Evolutionary conservation across 805 yeast species (phyloP).

Genomic region (Metschnikowia borealis): DNA sequence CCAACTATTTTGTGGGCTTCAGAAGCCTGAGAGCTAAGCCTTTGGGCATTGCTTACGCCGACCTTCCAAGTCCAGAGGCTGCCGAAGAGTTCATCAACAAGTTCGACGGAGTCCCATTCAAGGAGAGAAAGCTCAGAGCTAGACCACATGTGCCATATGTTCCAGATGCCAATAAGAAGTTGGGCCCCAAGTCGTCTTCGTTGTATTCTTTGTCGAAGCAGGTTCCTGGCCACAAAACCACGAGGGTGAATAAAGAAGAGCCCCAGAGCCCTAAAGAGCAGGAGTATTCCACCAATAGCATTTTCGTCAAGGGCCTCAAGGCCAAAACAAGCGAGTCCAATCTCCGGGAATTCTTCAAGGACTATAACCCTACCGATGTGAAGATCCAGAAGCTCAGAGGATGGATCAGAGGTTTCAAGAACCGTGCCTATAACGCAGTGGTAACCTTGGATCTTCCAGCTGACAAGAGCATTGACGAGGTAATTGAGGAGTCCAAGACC

Average conservation of each 20-base stretch:
- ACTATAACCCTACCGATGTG: constrained; percentile 44
- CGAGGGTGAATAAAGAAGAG: constrained; percentile 5
- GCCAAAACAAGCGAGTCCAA: constrained; percentile 41
- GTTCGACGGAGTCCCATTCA: constrained; percentile 25
- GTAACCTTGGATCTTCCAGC: constrained; percentile 38
- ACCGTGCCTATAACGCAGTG: constrained; percentile 47
- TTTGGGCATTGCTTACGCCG: constrained; percentile 52
- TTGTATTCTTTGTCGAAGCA: constrained; percentile 1
- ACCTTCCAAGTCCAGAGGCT: constrained; percentile 26
- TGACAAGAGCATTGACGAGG: constrained; percentile 39
- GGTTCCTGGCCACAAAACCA: constrained; percentile 1
- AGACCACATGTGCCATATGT: constrained; percentile 42
- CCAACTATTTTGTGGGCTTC: constrained; percentile 50
- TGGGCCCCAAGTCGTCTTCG: not conserved
- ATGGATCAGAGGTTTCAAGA: constrained; percentile 26
- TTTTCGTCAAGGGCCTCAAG: constrained; percentile 42
- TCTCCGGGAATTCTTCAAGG: constrained; percentile 38
- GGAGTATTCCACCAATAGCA: constrained; percentile 39
- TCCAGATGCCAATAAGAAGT: constrained; percentile 5
- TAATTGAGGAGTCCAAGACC: constrained; percentile 37
- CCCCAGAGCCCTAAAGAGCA: not conserved
- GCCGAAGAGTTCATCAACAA: constrained; percentile 25
- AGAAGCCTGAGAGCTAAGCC: constrained; percentile 40
- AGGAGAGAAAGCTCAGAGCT: constrained; percentile 37
- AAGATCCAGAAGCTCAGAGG: constrained; percentile 42